Conservation (phyloP, 139 green algal genomes). For the Chlamydomonas sp. region DNA sequence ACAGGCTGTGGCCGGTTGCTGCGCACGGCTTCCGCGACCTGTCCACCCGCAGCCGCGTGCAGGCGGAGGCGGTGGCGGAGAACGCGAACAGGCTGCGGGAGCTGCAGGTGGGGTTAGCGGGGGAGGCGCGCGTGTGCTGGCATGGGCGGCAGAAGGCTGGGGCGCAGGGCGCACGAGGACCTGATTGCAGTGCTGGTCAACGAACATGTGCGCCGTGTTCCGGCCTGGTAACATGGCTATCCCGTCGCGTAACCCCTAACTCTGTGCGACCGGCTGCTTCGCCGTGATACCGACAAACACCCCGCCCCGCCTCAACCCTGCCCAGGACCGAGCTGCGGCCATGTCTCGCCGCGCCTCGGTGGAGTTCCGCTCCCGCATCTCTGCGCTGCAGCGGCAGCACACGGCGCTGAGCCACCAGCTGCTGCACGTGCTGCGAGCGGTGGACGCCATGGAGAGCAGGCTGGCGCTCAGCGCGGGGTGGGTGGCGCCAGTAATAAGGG, state of each 20-base stretch:
- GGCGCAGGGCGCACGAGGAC: too few species aligned
- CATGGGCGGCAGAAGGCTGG: background rate
- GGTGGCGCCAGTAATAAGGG: background rate
- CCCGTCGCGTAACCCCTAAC: background rate
- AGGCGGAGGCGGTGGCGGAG: slow-evolving; percentile 51
- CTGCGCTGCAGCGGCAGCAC: slow-evolving; percentile 50
- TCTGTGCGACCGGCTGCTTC: too few species aligned
- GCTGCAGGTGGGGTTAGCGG: slow-evolving; percentile 21
- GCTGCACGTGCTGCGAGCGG: slow-evolving; percentile 46
- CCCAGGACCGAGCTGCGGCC: slow-evolving; percentile 26
- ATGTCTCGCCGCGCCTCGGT: slow-evolving; percentile 14
- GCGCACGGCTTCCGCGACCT: slow-evolving; percentile 77
- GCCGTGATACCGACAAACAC: too few species aligned
- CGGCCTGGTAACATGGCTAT: background rate
- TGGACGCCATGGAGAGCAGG: slow-evolving; percentile 60
- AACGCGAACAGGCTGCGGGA: slow-evolving; percentile 47
- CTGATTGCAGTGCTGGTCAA: too few species aligned
- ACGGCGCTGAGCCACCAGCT: slow-evolving; percentile 54
- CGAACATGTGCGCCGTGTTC: too few species aligned
- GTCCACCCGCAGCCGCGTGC: slow-evolving; percentile 52
- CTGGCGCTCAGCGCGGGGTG: slow-evolving; percentile 55
- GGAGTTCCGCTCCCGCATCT: slow-evolving; percentile 32
- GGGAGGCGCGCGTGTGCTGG: background rate
- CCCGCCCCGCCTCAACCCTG: background rate
- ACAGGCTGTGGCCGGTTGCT: slow-evolving; percentile 78